phyloP scores from a whole-genome alignment of 2,329 filamentous ascomycete genomes.

The Myriosclerotinia curreyana region DNA sequence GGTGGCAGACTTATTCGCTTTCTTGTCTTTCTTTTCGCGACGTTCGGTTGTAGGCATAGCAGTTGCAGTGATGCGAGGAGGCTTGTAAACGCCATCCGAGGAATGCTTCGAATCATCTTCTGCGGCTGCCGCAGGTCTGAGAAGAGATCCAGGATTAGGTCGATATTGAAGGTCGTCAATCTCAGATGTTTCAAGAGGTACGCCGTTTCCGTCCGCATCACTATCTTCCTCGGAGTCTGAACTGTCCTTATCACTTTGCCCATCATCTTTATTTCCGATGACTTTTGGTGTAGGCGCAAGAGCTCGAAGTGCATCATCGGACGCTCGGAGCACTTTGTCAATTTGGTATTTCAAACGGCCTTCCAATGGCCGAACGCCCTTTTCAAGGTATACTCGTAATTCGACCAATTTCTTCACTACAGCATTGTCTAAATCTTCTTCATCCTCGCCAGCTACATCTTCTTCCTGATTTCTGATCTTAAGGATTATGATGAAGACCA shows the following conservation, averaged over 20 bases:
- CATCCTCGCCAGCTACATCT: conserved; percentile 37
- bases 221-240: conserved; percentile 41
- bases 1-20: conserved; percentile 71
- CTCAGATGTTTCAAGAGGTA: conserved; percentile 31
- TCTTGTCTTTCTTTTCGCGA: conserved; percentile 55
- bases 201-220: conserved; percentile 32
- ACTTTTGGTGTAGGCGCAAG: conserved; percentile 18
- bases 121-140: conserved; percentile 32
- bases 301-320: conserved; percentile 54
- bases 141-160: conserved; percentile 53
- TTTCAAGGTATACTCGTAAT: conserved; percentile 87
- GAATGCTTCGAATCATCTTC: conserved; percentile 40
- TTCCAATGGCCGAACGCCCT: conserved; percentile 86
- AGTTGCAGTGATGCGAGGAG: conserved; percentile 83
- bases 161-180: conserved; percentile 61
- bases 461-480: conserved; percentile 62
- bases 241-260: conserved; percentile 28
- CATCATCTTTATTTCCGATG: conserved; percentile 13
- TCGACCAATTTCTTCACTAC: conserved; percentile 87
- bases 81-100: conserved; percentile 75
- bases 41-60: conserved; percentile 64
- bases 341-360: conserved; percentile 91
- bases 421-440: conserved; percentile 54
- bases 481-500: conserved; percentile 81
- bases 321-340: conserved; percentile 86